Base-by-base conservation (phyloP, 306 rosid genomes). In the Carpinus viminea region DNA sequence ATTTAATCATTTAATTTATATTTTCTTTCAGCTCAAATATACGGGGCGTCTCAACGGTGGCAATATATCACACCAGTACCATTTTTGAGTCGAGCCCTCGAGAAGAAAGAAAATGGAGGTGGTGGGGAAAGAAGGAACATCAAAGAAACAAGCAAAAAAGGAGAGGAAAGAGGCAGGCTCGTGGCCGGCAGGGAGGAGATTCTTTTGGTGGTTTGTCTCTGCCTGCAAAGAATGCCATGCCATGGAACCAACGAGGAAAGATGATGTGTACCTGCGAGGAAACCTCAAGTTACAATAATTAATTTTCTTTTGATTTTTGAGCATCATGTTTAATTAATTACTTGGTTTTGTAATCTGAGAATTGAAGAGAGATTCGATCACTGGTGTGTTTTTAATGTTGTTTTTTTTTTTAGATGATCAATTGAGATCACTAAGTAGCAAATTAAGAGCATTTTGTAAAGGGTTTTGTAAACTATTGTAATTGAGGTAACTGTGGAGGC, bases 181-280 rank as follows among this genome's bases (percentile, higher is more conserved):
- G 15, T 57, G 83, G 74, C 52, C 86, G 20, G 34, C 34, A 31
- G 88, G 89, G 12, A 51, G 85, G 82, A 88, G 89, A 72, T 53
- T 92, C 75, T 82, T 92, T 34, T 84, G 87, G 86, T 91, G 98
- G 98, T 69, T 92, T 74, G 81, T 85, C 59, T 82, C 85, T 78
- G 80, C 90, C 7, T 92, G 97, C 74, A 87, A 68, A 78, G 84
- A 89, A 76, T 92, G 93, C 31, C 97, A 92, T 52, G 93, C 97
- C 56, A 85, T 92, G 85, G 92, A 92, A 73, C 96, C 94, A 1
- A 77, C 91, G 4, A 83, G 74, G 31, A 80, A 81, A 79, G 78
- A 86, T 50, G 56, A 47, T 24, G 21, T 12, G 34, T 31, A 31
- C 17, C 7, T 76, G 55, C 54, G 28, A 80, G 74, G 77, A 18